Evolutionary conservation across 2,329 filamentous ascomycete genomes (phyloP).

Genomic region (Graphilbum fragrans): DNA sequence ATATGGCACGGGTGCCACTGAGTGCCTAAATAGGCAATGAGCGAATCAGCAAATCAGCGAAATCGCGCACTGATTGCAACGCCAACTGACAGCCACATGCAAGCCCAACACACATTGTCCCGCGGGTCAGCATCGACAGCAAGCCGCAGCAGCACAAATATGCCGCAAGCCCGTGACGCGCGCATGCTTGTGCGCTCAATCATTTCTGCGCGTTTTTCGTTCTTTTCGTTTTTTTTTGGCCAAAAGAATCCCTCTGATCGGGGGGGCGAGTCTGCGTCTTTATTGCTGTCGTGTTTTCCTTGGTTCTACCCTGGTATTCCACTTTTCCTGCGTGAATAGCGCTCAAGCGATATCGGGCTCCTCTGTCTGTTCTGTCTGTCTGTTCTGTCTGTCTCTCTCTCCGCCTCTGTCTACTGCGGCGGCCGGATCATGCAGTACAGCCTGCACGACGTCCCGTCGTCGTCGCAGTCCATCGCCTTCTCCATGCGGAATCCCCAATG

Average conservation of each 20-base stretch:
- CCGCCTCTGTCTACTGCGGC: slow-evolving; percentile 13
- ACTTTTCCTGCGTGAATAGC: neutral
- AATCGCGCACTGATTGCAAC: too few species aligned
- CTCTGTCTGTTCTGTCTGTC: neutral
- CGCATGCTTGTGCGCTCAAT: too few species aligned
- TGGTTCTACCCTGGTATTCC: neutral
- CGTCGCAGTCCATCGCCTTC: slow-evolving; percentile 55
- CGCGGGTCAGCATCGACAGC: too few species aligned
- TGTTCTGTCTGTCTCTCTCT: neutral
- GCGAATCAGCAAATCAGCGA: too few species aligned
- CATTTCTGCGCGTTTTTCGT: neutral
- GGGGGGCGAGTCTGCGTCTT: neutral
- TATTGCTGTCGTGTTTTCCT: neutral
- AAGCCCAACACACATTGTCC: too few species aligned
- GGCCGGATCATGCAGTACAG: slow-evolving; percentile 37
- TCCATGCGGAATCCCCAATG: slow-evolving; percentile 54
- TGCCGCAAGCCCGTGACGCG: too few species aligned
- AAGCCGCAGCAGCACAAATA: too few species aligned
- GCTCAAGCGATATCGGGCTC: neutral
- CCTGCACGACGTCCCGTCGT: slow-evolving; percentile 43
- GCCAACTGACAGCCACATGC: too few species aligned
- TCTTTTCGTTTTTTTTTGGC: neutral
- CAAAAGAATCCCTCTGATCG: too few species aligned
- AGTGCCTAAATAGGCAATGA: too few species aligned
- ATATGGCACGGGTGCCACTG: too few species aligned